Conservation (phyloP, 805 yeast species). For the Kluyveromyces nonfermentans region DNA sequence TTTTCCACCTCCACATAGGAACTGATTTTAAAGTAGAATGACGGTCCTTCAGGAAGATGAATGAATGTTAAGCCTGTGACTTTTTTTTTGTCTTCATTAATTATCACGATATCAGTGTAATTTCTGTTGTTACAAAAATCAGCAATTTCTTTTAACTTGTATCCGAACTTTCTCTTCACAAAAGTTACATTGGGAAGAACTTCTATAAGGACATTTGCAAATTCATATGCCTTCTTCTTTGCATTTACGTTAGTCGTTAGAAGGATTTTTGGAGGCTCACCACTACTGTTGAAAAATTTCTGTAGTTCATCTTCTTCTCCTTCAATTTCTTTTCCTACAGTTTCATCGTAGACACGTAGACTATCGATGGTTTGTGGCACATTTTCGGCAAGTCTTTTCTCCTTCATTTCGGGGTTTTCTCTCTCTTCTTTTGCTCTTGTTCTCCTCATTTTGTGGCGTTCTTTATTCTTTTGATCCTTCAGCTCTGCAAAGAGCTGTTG, state of each 20-base stretch:
- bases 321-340: conserved; percentile 42
- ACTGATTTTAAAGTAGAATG: conserved; percentile 79
- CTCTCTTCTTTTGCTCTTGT: conserved; percentile 82
- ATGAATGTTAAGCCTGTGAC: conserved; percentile 90
- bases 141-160: conserved; percentile 78
- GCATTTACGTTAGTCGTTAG: conserved; percentile 87
- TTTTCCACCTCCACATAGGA: conserved; percentile 67
- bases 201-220: conserved; percentile 79
- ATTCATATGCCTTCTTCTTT: conserved; percentile 76
- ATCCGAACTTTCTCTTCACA: conserved; percentile 79
- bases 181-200: conserved; percentile 79
- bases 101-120: conserved; percentile 77
- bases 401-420: conserved; percentile 71
- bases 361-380: conserved; percentile 77
- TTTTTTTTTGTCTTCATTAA: conserved; percentile 88
- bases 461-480: conserved; percentile 66
- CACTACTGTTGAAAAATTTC: conserved; percentile 43
- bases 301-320: conserved; percentile 30
- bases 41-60: conserved; percentile 92
- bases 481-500: conserved; percentile 67
- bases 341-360: conserved; percentile 80
- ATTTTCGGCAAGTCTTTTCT: conserved; percentile 67
- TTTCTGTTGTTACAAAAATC: conserved; percentile 72
- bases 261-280: conserved; percentile 76
- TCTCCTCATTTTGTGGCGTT: conserved; percentile 67